These are phyloP conservation scores for Acacia acuminata DNA, from an alignment of 306 rosid species.

Conservation along the genomic window DNA sequence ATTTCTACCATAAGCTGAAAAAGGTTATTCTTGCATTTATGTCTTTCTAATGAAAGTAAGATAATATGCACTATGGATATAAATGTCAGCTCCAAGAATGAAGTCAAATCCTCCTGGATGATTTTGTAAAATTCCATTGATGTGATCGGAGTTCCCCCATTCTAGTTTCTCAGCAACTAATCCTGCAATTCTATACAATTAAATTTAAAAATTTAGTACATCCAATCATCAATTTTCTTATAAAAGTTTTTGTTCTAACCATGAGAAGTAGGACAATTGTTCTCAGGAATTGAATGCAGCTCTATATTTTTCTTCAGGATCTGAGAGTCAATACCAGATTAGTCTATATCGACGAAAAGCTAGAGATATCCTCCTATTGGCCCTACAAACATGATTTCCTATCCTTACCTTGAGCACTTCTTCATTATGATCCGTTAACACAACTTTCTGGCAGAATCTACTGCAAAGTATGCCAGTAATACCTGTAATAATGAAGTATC, in stretches of 20 bases:
- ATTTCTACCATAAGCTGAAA: conserved; percentile 8
- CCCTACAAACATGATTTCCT: conserved; percentile 30
- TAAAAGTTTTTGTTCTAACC: conserved; percentile 55
- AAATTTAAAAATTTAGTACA: conserved; percentile 13
- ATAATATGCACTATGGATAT: conserved; percentile 57
- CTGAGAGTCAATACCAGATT: conserved; percentile 46
- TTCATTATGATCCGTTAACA: conserved; percentile 81
- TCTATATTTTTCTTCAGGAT: conserved; percentile 80
- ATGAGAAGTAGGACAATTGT: conserved; percentile 38
- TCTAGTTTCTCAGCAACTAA: conserved; percentile 77
- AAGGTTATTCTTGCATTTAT: not conserved
- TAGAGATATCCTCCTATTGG: conserved; percentile 20
- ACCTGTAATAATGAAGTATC: conserved; percentile 48
- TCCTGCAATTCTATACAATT: conserved; percentile 44
- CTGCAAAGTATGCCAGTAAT: conserved; percentile 84
- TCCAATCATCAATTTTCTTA: conserved; percentile 21
- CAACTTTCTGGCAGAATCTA: conserved; percentile 78
- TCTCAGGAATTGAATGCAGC: conserved; percentile 67
- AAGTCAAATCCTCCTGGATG: conserved; percentile 74
- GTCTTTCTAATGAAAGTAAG: conserved; percentile 17
- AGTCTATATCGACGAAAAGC: conserved; percentile 31
- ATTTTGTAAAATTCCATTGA: conserved; percentile 55
- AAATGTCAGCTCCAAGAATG: conserved; percentile 94
- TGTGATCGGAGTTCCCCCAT: conserved; percentile 83
- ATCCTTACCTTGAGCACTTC: conserved; percentile 87